Evolutionary conservation across 192 early-diverging fungal genomes (phyloP), one percentile per base, ranked within the genome.

Genomic region (Coemansia sp.): DNA sequence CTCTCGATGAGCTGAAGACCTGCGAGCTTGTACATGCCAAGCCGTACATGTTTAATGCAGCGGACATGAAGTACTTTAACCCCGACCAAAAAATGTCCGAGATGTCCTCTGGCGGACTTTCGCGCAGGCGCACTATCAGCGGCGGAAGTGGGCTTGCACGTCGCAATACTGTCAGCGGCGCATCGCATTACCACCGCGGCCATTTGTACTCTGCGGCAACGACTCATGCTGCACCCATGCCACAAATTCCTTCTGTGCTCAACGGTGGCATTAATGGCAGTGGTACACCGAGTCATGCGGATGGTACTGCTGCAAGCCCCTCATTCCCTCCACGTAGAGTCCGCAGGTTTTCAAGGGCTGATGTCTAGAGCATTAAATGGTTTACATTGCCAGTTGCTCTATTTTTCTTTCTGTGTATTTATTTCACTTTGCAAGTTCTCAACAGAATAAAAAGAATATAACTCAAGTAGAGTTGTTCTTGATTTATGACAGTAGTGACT

Each of bases 121-220:
- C 59, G 14, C 80, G 80, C 75, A 67, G 80, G 17, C 80, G 80
- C 59, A 83, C 80, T 6, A 74, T 83, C 64, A 70, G 75, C 52
- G 67, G 72, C 23, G 74, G 75, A 54, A 69, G 69, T 46, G 72
- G 72, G 30, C 66, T 83, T 52, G 75, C 75, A 33, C 80, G 80
- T 29, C 80, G 80, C 72, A 83, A 83, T 66, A 83, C 80, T 6
- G 80, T 83, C 55, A 83, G 80, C 63, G 80, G 80, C 10, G 80
- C 80, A 19, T 78, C 80, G 57, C 80, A 83, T 64, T 83, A 83
- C 63, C 70, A 81, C 57, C 79, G 74, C 53, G 79, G 79, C 27
- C 70, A 73, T n/a, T 31, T 81, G 55, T 81, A 64, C 59, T 67
- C 78, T 20, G 57, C 78, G 4, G 31, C 54, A n/a, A 8, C 53